Evolutionary conservation across 1,284 basidiomycete species (phyloP).

Genomic region (Tilletia setariae): DNA sequence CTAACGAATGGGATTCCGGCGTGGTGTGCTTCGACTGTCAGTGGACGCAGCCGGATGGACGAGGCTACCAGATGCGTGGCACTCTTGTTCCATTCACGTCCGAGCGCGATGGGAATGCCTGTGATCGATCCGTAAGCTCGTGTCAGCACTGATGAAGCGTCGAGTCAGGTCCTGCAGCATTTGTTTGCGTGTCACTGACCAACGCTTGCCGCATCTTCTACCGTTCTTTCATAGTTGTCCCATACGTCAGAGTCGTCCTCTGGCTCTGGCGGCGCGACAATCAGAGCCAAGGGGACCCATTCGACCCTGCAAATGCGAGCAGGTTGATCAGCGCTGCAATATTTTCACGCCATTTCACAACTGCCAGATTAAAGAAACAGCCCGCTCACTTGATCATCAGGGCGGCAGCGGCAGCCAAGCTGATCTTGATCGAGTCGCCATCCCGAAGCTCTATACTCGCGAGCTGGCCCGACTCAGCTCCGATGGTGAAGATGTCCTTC

Average conservation of each 20-base stretch:
- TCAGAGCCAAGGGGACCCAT: background rate
- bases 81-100: background rate
- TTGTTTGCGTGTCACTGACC: no score
- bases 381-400: no score
- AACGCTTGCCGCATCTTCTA: background rate
- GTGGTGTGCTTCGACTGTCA: background rate
- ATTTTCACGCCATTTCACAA: background rate
- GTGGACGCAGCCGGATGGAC: background rate
- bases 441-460: background rate
- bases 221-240: background rate
- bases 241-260: background rate
- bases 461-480: no score
- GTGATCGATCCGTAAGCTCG: no score
- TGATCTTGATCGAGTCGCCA: background rate
- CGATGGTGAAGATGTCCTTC: no score
- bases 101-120: background rate
- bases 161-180: no score
- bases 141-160: no score
- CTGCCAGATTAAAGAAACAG: background rate
- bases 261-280: background rate
- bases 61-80: background rate
- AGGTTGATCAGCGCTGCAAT: background rate
- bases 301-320: constrained; percentile 3
- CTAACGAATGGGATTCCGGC: background rate
- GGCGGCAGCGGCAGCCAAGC: no score